Evolutionary conservation across 257 asterid species (phyloP).

Genomic region (Cynanchum wilfordii): DNA sequence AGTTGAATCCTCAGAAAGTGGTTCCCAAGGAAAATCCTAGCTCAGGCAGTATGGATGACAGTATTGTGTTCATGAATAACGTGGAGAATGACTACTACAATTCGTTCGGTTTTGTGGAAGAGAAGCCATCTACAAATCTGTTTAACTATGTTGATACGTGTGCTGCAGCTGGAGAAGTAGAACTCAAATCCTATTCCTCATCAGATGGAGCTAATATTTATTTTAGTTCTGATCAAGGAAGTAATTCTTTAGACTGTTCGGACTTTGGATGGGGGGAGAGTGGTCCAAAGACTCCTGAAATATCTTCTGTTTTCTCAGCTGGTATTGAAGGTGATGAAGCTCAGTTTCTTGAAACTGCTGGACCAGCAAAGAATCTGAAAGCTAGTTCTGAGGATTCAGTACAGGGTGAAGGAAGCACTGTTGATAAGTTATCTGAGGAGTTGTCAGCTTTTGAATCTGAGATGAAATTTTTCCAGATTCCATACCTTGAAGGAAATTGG

Average conservation of each 20-base stretch:
- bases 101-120: constrained; percentile 43
- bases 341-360: constrained; percentile 37
- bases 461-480: constrained; percentile 65
- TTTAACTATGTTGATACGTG: constrained; percentile 24
- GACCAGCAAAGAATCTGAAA: constrained; percentile 52
- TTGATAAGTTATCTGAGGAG: constrained; percentile 39
- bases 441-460: constrained; percentile 51
- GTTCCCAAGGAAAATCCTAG: constrained; percentile 17
- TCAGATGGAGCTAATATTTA: constrained; percentile 37
- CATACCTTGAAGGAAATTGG: constrained; percentile 65
- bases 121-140: constrained; percentile 57
- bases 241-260: constrained; percentile 75
- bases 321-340: constrained; percentile 47
- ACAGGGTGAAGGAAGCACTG: constrained; percentile 23
- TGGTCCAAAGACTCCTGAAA: constrained; percentile 62
- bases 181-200: constrained; percentile 36
- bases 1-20: constrained; percentile 28
- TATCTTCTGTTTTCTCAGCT: constrained; percentile 58
- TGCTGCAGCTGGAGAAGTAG: constrained; percentile 35
- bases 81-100: constrained; percentile 25
- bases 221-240: constrained; percentile 77
- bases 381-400: constrained; percentile 22
- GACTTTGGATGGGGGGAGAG: constrained; percentile 75
- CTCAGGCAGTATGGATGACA: constrained; percentile 14
- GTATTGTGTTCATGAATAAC: constrained; percentile 8